A percentile compares a stretch with the other conserved stretches of the same genome.
phyloP scores from a whole-genome alignment of 2,329 filamentous ascomycete species.

The Tolypocladium sp. region DNA sequence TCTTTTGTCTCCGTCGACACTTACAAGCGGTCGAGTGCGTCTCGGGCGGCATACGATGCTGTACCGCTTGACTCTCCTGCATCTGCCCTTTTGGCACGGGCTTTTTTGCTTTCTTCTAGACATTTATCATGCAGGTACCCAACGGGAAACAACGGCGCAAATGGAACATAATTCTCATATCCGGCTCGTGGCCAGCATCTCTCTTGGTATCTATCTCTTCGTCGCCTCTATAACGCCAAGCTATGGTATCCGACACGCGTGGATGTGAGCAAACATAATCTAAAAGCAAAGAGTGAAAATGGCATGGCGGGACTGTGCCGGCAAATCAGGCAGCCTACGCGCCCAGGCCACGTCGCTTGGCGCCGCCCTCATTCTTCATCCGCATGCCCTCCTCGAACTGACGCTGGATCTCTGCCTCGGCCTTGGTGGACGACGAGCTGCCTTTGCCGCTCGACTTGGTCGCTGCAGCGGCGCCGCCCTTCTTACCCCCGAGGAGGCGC shows the following conservation, averaged over 20 bases:
- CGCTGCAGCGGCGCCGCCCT: conserved; percentile 22
- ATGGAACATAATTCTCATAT: background rate
- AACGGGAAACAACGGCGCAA: background rate
- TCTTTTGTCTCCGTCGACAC: background rate
- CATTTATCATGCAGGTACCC: background rate
- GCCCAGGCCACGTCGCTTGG: conserved; percentile 42
- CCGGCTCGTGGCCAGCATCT: background rate
- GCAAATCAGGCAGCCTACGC: conserved; percentile 23
- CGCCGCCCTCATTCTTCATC: conserved; percentile 42
- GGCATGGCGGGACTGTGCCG: background rate
- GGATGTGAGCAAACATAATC: background rate
- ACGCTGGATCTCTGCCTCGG: conserved; percentile 44
- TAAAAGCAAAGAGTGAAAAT: background rate
- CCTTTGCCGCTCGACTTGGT: conserved; percentile 8
- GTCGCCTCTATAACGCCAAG: background rate
- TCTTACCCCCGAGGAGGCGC: conserved; percentile 44
- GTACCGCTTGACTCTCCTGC: background rate
- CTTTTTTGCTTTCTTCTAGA: background rate
- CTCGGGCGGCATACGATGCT: background rate
- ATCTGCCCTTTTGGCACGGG: background rate
- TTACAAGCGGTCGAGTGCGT: background rate
- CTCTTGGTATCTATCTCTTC: background rate
- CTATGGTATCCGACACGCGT: background rate
- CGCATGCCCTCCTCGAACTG: conserved; percentile 49
- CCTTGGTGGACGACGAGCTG: conserved; percentile 26